phyloP scores from a whole-genome alignment of 2,329 filamentous ascomycete species.

The Sporothrix schenckii region DNA sequence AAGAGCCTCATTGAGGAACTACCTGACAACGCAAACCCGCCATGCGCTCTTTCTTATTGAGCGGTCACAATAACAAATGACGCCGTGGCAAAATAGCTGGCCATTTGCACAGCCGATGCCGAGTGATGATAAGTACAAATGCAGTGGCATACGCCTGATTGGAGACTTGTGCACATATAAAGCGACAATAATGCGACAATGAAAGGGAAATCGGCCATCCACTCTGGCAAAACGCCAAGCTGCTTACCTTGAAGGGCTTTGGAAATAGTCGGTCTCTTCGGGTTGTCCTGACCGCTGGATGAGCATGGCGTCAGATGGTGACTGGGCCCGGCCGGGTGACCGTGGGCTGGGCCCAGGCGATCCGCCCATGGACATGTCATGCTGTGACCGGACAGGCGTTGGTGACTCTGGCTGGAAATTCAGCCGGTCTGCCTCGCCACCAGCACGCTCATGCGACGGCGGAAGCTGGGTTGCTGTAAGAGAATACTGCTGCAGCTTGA shows the following conservation, averaged over 20 bases:
- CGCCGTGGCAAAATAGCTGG: not conserved
- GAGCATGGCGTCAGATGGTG: conserved; percentile 36
- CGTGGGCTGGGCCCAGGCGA: conserved; percentile 29
- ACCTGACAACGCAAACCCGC: not conserved
- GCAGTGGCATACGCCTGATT: too few species aligned
- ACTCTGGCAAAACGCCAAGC: not conserved
- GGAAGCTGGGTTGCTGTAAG: conserved; percentile 20
- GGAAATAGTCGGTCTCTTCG: not conserved
- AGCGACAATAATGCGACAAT: not conserved
- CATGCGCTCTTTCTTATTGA: not conserved
- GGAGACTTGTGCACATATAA: not conserved
- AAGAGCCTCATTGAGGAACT: conserved; percentile 3
- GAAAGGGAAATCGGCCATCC: not conserved
- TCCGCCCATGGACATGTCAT: conserved; percentile 28
- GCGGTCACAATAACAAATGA: not conserved
- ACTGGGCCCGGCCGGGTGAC: conserved; percentile 29
- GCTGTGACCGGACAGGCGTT: conserved; percentile 34
- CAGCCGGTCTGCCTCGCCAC: not conserved
- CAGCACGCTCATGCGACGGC: not conserved
- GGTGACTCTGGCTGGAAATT: conserved; percentile 36
- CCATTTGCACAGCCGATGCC: not conserved
- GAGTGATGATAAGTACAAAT: not conserved
- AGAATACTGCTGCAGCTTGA: conserved; percentile 29
- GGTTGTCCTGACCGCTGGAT: conserved; percentile 15
- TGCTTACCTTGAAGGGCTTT: conserved; percentile 12